Evolutionary conservation across 306 rosid species (phyloP), one percentile per base, ranked within the genome.

Genomic region (Trichosanthes truncata): DNA sequence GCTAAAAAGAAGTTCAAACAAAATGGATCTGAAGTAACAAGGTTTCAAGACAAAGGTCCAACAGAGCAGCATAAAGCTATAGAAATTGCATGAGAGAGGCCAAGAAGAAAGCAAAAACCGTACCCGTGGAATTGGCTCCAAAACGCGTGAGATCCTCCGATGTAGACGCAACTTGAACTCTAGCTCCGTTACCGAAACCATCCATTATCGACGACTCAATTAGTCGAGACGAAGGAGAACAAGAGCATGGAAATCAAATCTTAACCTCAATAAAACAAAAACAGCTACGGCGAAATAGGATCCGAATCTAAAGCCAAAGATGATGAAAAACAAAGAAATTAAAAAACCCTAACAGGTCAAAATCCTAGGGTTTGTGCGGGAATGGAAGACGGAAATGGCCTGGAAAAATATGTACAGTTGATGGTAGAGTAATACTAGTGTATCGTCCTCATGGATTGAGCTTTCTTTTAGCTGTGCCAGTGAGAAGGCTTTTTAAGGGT

Each of bases 101-200:
- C 18, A 7, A 38, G 6, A 11, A 69, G 63, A 84, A 33, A 77
- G 57, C 0, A 7, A 21, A 8, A 84, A 31, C 40, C 87, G 36
- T 82, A 91, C 99, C 96, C 87, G 90, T n/a, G 29, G 97, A 80
- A 91, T 80, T 87, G 71, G 49, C 81, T 78, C 90, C 89, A 65
- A 84, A 87, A 76, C 85, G 96, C 77, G 77, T 56, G 80, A 84
- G 93, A 91, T 89, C 90, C 80, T 79, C 82, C 66, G 87, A 75
- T 82, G 79, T 81, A 83, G 91, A 83, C 85, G 89, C 84, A 67
- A 84, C 90, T 49, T 85, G 91, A 84, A 88, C 23, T 71, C 86
- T 82, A 82, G 85, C 88, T 88, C 92, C 93, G 81, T 82, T 87
- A 81, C 89, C 90, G 82, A 88, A 87, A 80, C 87, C 90, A 78